Evolutionary conservation across 2,329 filamentous ascomycete genomes (phyloP).

Genomic region (Sclerotinia glacialis): DNA sequence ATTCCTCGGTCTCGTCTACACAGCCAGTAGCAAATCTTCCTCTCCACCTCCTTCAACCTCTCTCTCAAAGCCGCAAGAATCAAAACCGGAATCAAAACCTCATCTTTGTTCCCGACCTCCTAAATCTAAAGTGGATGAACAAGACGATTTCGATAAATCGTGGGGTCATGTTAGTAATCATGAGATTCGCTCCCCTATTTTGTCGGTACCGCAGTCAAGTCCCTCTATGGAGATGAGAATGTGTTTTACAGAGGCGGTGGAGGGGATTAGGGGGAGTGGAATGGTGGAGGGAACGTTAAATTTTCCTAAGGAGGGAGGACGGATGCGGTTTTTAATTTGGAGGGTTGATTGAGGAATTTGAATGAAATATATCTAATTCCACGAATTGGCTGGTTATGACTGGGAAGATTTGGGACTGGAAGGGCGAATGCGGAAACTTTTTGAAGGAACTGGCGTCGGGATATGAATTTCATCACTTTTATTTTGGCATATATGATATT

Average conservation of each 20-base stretch:
- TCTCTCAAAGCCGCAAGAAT: neutral
- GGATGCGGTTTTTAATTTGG: constrained; percentile 33
- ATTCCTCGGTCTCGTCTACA: constrained; percentile 17
- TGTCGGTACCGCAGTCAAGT: neutral
- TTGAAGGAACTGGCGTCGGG: neutral
- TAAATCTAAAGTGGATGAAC: neutral
- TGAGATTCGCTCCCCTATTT: neutral
- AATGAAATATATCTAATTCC: too few species aligned
- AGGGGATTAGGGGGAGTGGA: constrained; percentile 24
- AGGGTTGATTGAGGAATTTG: constrained; percentile 29
- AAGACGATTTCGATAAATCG: neutral
- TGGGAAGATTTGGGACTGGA: too few species aligned
- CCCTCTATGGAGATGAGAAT: neutral
- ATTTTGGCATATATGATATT: neutral
- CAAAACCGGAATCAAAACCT: neutral
- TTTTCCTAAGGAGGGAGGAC: constrained; percentile 23
- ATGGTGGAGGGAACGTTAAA: constrained; percentile 31
- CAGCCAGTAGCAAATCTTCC: neutral
- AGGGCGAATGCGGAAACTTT: neutral
- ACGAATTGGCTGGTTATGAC: neutral
- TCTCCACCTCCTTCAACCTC: neutral
- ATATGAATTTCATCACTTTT: neutral
- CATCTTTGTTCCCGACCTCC: neutral
- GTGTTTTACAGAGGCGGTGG: constrained; percentile 28
- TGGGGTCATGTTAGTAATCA: neutral